Evolutionary conservation across 345 rosid genomes (phyloP).

Genomic region (Psidium friedrichsthalianum): DNA sequence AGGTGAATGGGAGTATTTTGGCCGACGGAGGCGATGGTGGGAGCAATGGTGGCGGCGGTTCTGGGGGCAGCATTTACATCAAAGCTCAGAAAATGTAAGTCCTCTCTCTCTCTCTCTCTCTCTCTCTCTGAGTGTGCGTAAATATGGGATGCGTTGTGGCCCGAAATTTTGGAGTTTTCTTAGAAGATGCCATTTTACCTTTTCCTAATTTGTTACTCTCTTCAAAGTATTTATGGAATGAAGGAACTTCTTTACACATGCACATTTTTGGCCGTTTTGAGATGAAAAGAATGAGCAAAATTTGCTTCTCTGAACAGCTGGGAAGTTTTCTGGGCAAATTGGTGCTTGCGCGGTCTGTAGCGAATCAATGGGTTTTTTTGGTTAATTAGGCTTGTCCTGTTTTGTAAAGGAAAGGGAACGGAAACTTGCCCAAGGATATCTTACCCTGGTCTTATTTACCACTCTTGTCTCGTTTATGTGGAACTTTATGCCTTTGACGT

Average conservation of each 20-base stretch:
- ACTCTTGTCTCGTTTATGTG: neutral
- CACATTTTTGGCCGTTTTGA: neutral
- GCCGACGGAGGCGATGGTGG: constrained; percentile 91
- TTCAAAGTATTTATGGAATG: neutral
- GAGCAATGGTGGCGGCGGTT: constrained; percentile 86
- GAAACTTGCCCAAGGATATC: neutral
- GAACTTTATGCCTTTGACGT: neutral
- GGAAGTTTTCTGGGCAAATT: neutral
- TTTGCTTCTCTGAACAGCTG: neutral
- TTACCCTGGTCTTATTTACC: neutral
- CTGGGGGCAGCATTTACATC: constrained; percentile 84
- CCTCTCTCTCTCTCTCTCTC: neutral
- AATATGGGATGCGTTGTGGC: neutral
- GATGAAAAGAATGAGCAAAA: neutral
- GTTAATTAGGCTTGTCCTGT: neutral
- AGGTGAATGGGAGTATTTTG: constrained; percentile 58
- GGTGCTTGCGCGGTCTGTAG: neutral
- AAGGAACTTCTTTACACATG: neutral
- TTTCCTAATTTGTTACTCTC: neutral
- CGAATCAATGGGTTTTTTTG: neutral
- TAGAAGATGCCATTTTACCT: neutral
- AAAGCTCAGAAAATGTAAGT: constrained; percentile 77
- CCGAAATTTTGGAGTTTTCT: neutral
- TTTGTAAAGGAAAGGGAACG: neutral
- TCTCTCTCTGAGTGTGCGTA: neutral